phyloP scores from a whole-genome alignment of 805 yeast species.

The Saturnispora saitoi region DNA sequence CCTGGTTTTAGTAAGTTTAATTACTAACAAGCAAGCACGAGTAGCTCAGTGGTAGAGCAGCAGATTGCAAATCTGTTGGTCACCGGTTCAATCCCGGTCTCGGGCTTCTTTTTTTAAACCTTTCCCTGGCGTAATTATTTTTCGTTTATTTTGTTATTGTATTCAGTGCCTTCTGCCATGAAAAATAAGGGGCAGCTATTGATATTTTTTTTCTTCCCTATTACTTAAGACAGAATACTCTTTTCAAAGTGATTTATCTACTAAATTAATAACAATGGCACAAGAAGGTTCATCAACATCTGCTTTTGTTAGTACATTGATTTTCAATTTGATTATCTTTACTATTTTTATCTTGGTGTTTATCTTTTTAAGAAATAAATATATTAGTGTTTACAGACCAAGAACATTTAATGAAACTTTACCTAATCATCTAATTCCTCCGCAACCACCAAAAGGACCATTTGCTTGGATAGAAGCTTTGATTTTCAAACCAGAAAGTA shows the following conservation, averaged over 20 bases:
- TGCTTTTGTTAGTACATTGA: conserved; percentile 40
- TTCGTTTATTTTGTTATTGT: not conserved
- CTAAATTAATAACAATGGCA: conserved; percentile 1
- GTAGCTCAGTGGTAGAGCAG: conserved; percentile 99
- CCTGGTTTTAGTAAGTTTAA: too few relatives aligned
- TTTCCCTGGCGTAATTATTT: not conserved
- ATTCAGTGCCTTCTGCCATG: not conserved
- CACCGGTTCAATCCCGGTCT: conserved; percentile 95
- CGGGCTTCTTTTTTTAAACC: conserved; percentile 41
- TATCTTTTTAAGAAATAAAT: conserved; percentile 34
- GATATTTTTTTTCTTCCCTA: too few relatives aligned
- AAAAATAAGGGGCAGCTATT: not conserved
- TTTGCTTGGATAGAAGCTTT: conserved; percentile 49
- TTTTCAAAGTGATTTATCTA: not conserved
- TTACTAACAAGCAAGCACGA: conserved; percentile 15
- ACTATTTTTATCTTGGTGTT: conserved; percentile 35
- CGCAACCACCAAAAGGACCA: conserved; percentile 19
- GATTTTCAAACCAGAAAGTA: conserved; percentile 48
- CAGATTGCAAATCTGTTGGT: conserved; percentile 98
- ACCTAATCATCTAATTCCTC: conserved; percentile 35
- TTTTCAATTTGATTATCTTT: conserved; percentile 36
- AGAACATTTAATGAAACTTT: conserved; percentile 37
- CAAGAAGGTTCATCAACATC: conserved; percentile 34
- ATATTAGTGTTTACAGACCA: conserved; percentile 45
- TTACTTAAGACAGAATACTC: too few relatives aligned